These are phyloP conservation scores for Lipomyces yarrowii DNA, from an alignment of 1,139 yeast species.

Conservation along the genomic window DNA sequence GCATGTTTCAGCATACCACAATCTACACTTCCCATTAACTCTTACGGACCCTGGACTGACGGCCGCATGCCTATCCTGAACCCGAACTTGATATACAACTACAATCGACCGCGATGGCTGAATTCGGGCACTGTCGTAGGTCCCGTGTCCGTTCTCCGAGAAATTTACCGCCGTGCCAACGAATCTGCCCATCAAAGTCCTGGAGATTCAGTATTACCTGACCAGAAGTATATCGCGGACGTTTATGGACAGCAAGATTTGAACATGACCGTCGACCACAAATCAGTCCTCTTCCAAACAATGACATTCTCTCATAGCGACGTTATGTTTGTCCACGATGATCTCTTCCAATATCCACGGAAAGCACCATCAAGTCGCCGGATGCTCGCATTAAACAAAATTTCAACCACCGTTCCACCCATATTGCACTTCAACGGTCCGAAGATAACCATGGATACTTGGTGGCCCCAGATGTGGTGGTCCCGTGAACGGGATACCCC, in stretches of 20 bases:
- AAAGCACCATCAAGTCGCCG: slow-evolving; percentile 21
- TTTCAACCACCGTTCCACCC: slow-evolving; percentile 25
- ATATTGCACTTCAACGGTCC: slow-evolving; percentile 31
- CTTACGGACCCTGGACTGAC: slow-evolving; percentile 27
- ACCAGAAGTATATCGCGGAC: slow-evolving; percentile 30
- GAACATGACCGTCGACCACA: slow-evolving; percentile 25
- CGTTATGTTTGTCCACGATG: slow-evolving; percentile 26
- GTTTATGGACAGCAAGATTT: slow-evolving; percentile 30
- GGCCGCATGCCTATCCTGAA: slow-evolving; percentile 11
- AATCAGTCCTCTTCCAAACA: slow-evolving; percentile 27
- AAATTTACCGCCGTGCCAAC: slow-evolving; percentile 31
- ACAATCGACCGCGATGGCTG: slow-evolving; percentile 31
- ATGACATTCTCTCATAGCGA: slow-evolving; percentile 31
- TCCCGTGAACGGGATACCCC: slow-evolving; percentile 16
- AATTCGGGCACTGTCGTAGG: slow-evolving; percentile 32
- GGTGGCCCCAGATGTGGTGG: slow-evolving; percentile 33
- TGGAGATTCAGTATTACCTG: slow-evolving; percentile 23
- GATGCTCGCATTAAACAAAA: slow-evolving; percentile 24
- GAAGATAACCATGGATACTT: slow-evolving; percentile 29
- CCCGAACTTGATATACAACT: slow-evolving; percentile 11
- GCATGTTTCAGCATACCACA: slow-evolving; percentile 27
- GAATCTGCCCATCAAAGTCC: slow-evolving; percentile 23
- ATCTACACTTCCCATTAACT: slow-evolving; percentile 26
- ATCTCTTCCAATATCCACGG: slow-evolving; percentile 21
- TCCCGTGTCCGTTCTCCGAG: slow-evolving; percentile 22